A percentile compares a stretch with the other conserved stretches of the same genome.
phyloP scores from a whole-genome alignment of 192 early-diverging fungal species.

The Backusella tarrabulga region DNA sequence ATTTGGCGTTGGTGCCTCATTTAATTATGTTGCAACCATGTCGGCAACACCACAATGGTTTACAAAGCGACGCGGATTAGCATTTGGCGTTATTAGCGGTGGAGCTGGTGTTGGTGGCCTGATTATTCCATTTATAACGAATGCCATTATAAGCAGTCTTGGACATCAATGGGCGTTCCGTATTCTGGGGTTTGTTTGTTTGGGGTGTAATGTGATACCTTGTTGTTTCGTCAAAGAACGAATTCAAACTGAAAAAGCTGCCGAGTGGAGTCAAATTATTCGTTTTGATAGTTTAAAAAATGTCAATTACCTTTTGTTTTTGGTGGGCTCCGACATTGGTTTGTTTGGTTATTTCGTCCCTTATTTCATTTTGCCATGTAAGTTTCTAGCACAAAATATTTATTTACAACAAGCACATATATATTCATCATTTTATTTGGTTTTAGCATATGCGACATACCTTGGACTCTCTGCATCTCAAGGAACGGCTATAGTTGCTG shows the following conservation, averaged over 20 bases:
- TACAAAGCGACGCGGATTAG: constrained; percentile 51
- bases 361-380: constrained; percentile 28
- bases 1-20: constrained; percentile 47
- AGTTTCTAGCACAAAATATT: neutral
- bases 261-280: constrained; percentile 18
- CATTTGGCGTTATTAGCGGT: constrained; percentile 51
- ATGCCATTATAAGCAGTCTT: constrained; percentile 46
- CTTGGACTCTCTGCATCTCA: constrained; percentile 21
- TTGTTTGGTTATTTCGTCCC: constrained; percentile 31
- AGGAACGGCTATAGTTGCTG: constrained; percentile 17
- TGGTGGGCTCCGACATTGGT: constrained; percentile 10
- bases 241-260: neutral
- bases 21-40: constrained; percentile 20
- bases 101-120: constrained; percentile 75
- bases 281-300: constrained; percentile 17
- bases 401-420: neutral
- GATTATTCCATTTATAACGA: constrained; percentile 55
- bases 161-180: constrained; percentile 51
- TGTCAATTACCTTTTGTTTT: constrained; percentile 18
- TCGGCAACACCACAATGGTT: constrained; percentile 56
- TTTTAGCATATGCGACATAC: constrained; percentile 16
- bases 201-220: neutral
- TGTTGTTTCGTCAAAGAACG: constrained; percentile 14
- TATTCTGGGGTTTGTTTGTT: constrained; percentile 24
- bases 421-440: neutral